Conservation (phyloP, 139 green algal genomes). For the Klebsormidium nitens region DNA sequence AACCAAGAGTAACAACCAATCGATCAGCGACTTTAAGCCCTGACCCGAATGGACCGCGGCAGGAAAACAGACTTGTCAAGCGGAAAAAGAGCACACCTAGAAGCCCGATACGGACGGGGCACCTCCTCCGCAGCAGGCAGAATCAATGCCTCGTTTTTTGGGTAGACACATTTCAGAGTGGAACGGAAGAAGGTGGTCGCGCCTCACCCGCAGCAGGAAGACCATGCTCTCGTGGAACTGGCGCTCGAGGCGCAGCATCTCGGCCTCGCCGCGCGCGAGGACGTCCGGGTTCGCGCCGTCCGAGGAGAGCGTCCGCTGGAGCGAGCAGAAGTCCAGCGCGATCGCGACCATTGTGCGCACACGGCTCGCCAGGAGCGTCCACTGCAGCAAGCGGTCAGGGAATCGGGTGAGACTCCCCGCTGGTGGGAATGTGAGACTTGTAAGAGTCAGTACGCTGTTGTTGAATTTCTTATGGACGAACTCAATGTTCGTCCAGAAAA, state of each 20-base stretch:
- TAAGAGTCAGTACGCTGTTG: too few species aligned
- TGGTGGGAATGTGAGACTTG: neutral
- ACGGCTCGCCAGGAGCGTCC: conserved; percentile 1
- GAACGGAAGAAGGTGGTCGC: too few species aligned
- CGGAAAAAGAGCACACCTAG: too few species aligned
- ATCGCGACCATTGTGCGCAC: conserved; percentile 11
- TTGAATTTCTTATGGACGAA: too few species aligned
- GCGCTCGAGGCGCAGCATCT: neutral
- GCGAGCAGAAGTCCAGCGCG: conserved; percentile 5
- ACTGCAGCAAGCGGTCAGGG: neutral
- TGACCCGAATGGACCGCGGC: too few species aligned
- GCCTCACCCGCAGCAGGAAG: conserved; percentile 14
- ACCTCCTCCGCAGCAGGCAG: neutral
- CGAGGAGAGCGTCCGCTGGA: neutral
- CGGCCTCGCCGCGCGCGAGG: neutral
- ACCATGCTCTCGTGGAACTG: conserved; percentile 14
- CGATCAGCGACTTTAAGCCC: too few species aligned
- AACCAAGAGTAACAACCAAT: too few species aligned
- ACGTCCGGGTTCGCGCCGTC: neutral
- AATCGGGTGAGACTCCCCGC: neutral
- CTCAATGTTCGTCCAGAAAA: too few species aligned
- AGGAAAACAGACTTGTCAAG: too few species aligned
- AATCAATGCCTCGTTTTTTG: too few species aligned
- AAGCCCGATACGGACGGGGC: too few species aligned
- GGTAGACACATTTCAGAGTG: too few species aligned